phyloP scores from a whole-genome alignment of 345 rosid genomes.

The Passiflora organensis region DNA sequence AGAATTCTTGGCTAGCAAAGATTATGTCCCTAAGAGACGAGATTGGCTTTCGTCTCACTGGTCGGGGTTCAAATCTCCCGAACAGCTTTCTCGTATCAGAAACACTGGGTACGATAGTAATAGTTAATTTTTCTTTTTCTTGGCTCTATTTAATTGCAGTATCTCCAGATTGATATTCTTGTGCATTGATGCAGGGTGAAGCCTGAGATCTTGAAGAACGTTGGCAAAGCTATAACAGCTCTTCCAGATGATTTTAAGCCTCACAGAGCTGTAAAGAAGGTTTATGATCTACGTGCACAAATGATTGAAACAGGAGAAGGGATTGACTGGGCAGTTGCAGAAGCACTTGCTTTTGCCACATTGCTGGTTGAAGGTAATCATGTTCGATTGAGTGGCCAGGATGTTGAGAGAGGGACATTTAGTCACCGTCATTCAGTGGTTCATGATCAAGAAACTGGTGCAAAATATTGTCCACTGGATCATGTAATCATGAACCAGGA shows the following conservation, averaged over 20 bases:
- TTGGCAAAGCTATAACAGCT: slow-evolving; percentile 64
- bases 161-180: slow-evolving; percentile 2
- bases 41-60: slow-evolving; percentile 87
- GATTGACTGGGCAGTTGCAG: slow-evolving; percentile 81
- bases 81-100: slow-evolving; percentile 68
- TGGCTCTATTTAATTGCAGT: slow-evolving; percentile 1
- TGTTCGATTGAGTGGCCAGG: slow-evolving; percentile 87
- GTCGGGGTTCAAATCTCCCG: slow-evolving; percentile 77
- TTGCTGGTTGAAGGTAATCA: slow-evolving; percentile 81
- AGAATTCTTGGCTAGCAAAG: slow-evolving; percentile 66
- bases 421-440: slow-evolving; percentile 73
- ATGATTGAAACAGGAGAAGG: slow-evolving; percentile 83
- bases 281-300: slow-evolving; percentile 64
- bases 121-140: slow-evolving; percentile 9
- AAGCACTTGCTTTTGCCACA: slow-evolving; percentile 78
- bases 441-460: slow-evolving; percentile 75
- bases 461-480: slow-evolving; percentile 71
- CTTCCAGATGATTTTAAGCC: slow-evolving; percentile 70
- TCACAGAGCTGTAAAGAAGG: slow-evolving; percentile 74
- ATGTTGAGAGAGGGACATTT: slow-evolving; percentile 87
- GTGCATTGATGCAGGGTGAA: slow-evolving; percentile 48
- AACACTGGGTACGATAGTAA: slow-evolving; percentile 55
- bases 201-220: slow-evolving; percentile 77
- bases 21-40: slow-evolving; percentile 58
- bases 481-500: slow-evolving; percentile 61